Evolutionary conservation across 2,329 filamentous ascomycete species (phyloP).

Genomic region (Paraphoma chrysanthemicola): DNA sequence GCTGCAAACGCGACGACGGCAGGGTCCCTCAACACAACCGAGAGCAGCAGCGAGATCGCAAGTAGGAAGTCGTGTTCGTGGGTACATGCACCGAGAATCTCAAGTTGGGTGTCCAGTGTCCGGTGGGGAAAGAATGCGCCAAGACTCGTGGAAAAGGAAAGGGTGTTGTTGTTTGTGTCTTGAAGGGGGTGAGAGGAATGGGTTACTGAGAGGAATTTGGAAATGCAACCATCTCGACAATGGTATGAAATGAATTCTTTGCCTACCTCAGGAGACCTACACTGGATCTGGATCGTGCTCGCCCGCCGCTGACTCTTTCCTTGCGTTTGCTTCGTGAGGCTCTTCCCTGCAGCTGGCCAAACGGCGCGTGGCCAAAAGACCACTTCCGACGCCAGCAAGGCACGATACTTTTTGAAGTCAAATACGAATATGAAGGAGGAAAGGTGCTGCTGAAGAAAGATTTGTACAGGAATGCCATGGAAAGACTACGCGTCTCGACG

Average conservation of each 20-base stretch:
- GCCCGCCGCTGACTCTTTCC: constrained; percentile 1
- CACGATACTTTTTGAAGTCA: background rate
- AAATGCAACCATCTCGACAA: constrained; percentile 5
- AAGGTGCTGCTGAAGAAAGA: too few relatives aligned
- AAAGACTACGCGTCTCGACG: too few relatives aligned
- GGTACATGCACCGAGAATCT: background rate
- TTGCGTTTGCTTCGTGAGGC: constrained; percentile 1
- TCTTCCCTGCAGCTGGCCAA: background rate
- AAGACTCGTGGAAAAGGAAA: constrained; percentile 7
- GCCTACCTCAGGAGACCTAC: background rate
- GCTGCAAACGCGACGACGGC: constrained; percentile 30
- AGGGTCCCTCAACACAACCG: constrained; percentile 25
- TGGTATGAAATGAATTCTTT: background rate
- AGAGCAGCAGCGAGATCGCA: constrained; percentile 16
- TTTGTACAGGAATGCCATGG: too few relatives aligned
- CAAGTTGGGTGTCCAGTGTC: background rate
- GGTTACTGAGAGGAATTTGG: constrained; percentile 8
- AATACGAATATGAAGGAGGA: background rate
- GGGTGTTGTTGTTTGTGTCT: constrained; percentile 9
- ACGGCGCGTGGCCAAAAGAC: constrained; percentile 3
- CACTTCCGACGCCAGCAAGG: background rate
- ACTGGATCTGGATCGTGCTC: constrained; percentile 2
- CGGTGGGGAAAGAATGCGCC: constrained; percentile 15
- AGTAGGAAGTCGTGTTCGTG: constrained; percentile 14
- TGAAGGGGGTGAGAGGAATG: constrained; percentile 17